Base-by-base conservation (phyloP, 345 rosid genomes). In the Kandelia obovata region DNA sequence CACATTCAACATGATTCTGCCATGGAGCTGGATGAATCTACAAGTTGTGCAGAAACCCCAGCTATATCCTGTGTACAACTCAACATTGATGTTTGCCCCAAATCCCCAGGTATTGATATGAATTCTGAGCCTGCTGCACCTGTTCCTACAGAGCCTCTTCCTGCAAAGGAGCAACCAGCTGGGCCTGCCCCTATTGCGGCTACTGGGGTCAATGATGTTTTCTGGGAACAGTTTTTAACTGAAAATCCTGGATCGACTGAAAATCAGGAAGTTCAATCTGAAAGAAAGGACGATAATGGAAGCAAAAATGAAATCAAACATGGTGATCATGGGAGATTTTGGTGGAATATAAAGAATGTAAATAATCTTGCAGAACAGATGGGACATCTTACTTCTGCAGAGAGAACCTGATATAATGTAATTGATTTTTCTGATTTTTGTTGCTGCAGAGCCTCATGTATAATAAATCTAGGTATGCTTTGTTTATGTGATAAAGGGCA, bases 211-310 rank as follows among this genome's bases (percentile, higher is more conserved):
- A 96, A 96, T 62, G 99, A 96, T 78, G 81, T 85, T 25, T 95
- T 95, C 77, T 95, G 98, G 98, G 92, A 90, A 64, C 98, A 95
- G 74, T 92, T 90, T 82, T 85, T 96, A 83, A 96, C 96, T 7
- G 98, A 96, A 79, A 92, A 96, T 71, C 99, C 99, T 0, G 96
- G 93, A 65, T 83, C 96, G 35, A 78, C 82, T 0, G 92, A 92
- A 0, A 65, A 79, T 17, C 90, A 86, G 57, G 97, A 86, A 83
- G 92, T 81, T 76, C 85, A 90, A 74, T 87, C 93, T 23, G 90
- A 87, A 75, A 85, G 92, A 65, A 86, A 83, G 79, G 96, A 92
- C 66, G 60, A 79, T 3, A 86, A 78, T 49, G 78, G 71, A 37
- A 85, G 67, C 37, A 65, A 61, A 73, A 62, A 70, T 27, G 78